A percentile compares a stretch with the other conserved stretches of the same genome.
Conservation (phyloP, 257 asterid species). For the Solanum ossicruentum region DNA sequence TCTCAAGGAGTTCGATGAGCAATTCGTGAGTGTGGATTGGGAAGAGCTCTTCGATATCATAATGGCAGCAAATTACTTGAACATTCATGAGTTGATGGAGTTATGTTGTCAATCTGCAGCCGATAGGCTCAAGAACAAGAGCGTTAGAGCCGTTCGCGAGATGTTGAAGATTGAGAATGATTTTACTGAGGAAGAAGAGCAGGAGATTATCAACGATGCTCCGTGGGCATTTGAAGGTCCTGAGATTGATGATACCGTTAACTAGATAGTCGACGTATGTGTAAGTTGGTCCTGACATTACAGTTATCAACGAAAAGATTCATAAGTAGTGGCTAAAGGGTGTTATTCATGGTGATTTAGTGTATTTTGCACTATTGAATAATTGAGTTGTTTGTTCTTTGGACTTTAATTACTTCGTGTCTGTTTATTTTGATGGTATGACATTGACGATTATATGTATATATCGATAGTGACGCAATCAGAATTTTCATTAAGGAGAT, state of each 20-base stretch:
- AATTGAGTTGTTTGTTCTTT: neutral
- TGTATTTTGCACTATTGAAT: neutral
- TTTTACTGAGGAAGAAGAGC: conserved; percentile 12
- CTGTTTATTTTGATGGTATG: neutral
- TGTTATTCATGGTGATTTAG: neutral
- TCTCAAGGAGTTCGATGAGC: neutral
- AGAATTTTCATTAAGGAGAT: neutral
- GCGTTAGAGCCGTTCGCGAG: neutral
- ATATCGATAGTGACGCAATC: accelerated
- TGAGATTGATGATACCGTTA: neutral
- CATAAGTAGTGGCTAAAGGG: neutral
- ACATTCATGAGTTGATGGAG: neutral
- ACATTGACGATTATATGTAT: neutral
- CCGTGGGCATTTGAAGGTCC: conserved; percentile 11
- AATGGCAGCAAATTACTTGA: conserved; percentile 12
- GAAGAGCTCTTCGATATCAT: neutral
- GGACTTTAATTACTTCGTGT: neutral
- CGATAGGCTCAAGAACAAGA: neutral
- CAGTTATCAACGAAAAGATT: neutral
- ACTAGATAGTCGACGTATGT: neutral
- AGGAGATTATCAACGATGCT: neutral
- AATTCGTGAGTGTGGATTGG: neutral
- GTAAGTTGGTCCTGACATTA: neutral
- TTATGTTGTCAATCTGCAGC: neutral
- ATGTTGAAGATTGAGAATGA: conserved; percentile 3